Evolutionary conservation across 352 stramenopile species (phyloP), one percentile per base, ranked within the genome.

Genomic region (Pythium phragmitis): DNA sequence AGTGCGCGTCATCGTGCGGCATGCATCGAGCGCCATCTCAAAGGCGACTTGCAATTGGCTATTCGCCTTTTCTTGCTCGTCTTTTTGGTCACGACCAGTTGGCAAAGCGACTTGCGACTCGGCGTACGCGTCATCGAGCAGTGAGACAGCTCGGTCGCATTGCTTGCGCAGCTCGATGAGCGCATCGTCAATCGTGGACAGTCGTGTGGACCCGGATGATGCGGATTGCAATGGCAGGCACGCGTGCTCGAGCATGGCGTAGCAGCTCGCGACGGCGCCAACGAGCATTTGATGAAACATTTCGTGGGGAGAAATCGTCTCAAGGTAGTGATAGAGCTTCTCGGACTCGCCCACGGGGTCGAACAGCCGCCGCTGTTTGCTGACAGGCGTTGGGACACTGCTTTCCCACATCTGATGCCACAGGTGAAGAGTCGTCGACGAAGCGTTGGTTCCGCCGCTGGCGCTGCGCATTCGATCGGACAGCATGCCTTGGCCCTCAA

Each of bases 251-350:
- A 90, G 54, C n/a, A 80, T 77, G 30, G 74, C 78, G n/a, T 84
- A 72, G 49, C 70, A 79, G 55, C 76, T 85, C 1, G 80, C 74
- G 16, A 92, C 87, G 7, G 70, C 76, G 26, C 74, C 83, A 8
- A 77, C 74, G 13, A 92, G 72, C 75, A 91, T 89, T 64, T 94
- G 85, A 36, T 91, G 82, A 46, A 94, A 90, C 47, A 94, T 77
- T 42, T 91, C 82, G 47, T 87, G 77, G 0, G 84, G 82, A 6
- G 82, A 81, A 17, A 94, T 75, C 4, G 83, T 94, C 65, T 94
- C 85, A 47, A 94, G 72, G 57, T 92, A 92, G 59, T 94, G 80
- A 43, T 84, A 92, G 6, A 94, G 54, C 60, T 92, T 91, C 57
- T 94, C 85, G 2, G 85, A 85, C 58, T 94, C 85, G 21, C 87